These are phyloP conservation scores for Ustilago tritici DNA, from an alignment of 1,284 basidiomycete genomes.

Conservation along the genomic window DNA sequence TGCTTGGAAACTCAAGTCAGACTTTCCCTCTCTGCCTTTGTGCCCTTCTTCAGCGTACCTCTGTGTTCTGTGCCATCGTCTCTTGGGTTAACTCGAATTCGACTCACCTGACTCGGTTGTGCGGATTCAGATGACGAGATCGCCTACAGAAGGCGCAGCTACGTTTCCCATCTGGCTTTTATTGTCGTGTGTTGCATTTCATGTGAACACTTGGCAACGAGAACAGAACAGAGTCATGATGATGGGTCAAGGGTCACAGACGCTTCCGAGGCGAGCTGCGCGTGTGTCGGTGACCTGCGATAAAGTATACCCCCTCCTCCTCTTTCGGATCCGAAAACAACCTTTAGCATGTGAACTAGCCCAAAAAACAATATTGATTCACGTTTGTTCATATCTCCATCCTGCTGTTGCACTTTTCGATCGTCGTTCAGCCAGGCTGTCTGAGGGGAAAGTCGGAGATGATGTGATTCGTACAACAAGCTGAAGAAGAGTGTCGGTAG, in stretches of 20 bases:
- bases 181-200: not conserved
- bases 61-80: not conserved
- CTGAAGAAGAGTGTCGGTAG: too few species aligned
- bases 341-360: not conserved
- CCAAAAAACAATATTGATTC: too few species aligned
- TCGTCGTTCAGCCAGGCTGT: too few species aligned
- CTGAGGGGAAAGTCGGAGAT: too few species aligned
- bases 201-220: not conserved
- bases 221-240: not conserved
- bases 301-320: not conserved
- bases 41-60: not conserved
- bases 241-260: not conserved
- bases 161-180: not conserved
- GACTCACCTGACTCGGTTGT: not conserved
- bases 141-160: not conserved
- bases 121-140: constrained; percentile 2
- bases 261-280: constrained; percentile 3
- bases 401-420: too few species aligned
- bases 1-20: not conserved
- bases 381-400: too few species aligned
- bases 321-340: not conserved
- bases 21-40: not conserved
- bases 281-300: not conserved
- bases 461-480: too few species aligned
- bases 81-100: not conserved